Conservation (phyloP, 2,329 filamentous ascomycete species). For the Gliomastix tumulicola region DNA sequence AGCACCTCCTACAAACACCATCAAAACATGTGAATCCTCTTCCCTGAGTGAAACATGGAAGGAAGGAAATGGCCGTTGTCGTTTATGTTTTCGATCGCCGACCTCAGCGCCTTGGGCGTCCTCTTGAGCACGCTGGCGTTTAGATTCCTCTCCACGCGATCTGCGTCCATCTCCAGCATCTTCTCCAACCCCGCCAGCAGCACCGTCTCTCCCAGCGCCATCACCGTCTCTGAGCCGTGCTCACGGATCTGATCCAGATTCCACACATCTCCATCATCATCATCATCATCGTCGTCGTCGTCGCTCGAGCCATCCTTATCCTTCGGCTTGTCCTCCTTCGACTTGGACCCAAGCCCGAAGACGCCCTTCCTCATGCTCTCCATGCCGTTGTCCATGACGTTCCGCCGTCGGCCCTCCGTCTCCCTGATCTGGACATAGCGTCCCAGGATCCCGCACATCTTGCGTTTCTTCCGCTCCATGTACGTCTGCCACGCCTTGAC, state of each 20-base stretch:
- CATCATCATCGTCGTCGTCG: not conserved
- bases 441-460: conserved; percentile 5
- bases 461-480: conserved; percentile 7
- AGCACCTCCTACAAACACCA: no score
- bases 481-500: conserved; percentile 5
- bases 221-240: not conserved
- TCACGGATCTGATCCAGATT: conserved; percentile 1
- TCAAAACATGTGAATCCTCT: no score
- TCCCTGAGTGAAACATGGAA: no score
- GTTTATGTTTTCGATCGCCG: conserved; percentile 2
- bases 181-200: not conserved
- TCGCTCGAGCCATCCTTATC: not conserved
- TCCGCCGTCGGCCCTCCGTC: no score
- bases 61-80: no score
- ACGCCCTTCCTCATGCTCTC: no score
- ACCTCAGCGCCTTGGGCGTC: conserved; percentile 2
- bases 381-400: no score
- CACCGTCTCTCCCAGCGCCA: conserved; percentile 1
- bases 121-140: conserved; percentile 1
- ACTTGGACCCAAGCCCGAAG: no score
- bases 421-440: conserved; percentile 1
- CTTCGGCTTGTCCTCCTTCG: not conserved
- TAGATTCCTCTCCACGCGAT: conserved; percentile 2
- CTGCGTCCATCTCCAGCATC: conserved; percentile 1
- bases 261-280: not conserved